phyloP scores from a whole-genome alignment of 768 basidiomycete genomes.

The Agrocybe chaxingu region DNA sequence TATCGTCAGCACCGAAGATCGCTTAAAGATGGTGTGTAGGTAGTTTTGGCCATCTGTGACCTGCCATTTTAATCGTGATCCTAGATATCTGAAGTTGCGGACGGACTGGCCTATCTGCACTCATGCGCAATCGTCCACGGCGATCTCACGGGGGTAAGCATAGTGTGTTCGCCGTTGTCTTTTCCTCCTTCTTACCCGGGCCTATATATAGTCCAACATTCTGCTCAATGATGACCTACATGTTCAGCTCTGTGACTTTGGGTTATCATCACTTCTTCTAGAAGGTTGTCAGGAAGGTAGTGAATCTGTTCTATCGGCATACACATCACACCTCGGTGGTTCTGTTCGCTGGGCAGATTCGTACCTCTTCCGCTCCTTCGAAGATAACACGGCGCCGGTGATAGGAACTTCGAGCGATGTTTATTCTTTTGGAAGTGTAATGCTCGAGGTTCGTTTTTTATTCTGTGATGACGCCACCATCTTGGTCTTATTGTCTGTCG shows the following conservation, averaged over 20 bases:
- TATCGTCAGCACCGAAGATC: slow-evolving; percentile 29
- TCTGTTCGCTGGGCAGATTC: slow-evolving; percentile 48
- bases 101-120: slow-evolving; percentile 38
- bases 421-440: slow-evolving; percentile 45
- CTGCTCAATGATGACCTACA: slow-evolving; percentile 38
- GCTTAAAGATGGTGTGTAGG: slow-evolving; percentile 31
- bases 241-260: slow-evolving; percentile 44
- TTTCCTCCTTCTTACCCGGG: slow-evolving; percentile 5
- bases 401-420: slow-evolving; percentile 37
- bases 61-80: background rate
- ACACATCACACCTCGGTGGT: slow-evolving; percentile 35
- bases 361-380: slow-evolving; percentile 31
- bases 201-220: slow-evolving; percentile 38
- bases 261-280: slow-evolving; percentile 36
- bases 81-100: slow-evolving; percentile 36
- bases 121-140: slow-evolving; percentile 37
- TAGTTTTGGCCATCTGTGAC: background rate
- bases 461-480: background rate
- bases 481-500: background rate
- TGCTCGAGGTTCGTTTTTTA: slow-evolving; percentile 30
- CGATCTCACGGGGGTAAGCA: slow-evolving; percentile 37
- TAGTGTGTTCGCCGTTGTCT: background rate
- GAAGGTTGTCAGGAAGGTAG: slow-evolving; percentile 26
- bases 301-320: slow-evolving; percentile 21
- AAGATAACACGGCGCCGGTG: slow-evolving; percentile 22